Conservation (phyloP, 805 yeast genomes). For the Teunomyces panamensis region DNA sequence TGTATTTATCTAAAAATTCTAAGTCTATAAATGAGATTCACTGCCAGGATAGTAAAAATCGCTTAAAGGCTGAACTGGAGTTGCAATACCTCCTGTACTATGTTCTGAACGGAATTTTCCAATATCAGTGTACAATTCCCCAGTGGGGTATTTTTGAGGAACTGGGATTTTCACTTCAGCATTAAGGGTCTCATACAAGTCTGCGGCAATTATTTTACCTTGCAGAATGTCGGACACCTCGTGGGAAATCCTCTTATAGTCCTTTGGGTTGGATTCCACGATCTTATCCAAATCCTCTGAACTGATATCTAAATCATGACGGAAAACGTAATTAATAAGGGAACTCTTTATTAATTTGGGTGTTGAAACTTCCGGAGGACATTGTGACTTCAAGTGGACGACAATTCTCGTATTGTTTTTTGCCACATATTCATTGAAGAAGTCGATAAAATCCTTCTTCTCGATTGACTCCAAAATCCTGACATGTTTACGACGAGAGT, state of each 20-base stretch:
- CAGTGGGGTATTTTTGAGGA: slow-evolving; percentile 47
- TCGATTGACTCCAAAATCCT: slow-evolving; percentile 50
- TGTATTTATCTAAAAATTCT: neutral
- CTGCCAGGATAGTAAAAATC: slow-evolving; percentile 23
- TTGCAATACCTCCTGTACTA: slow-evolving; percentile 59
- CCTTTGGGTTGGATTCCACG: slow-evolving; percentile 9
- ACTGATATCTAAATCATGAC: slow-evolving; percentile 18
- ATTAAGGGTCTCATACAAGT: slow-evolving; percentile 14
- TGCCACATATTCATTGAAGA: slow-evolving; percentile 46
- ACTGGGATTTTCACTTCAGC: slow-evolving; percentile 21
- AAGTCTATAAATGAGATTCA: slow-evolving; percentile 14
- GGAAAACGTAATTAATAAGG: slow-evolving; percentile 23
- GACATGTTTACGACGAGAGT: slow-evolving; percentile 55
- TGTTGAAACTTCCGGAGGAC: slow-evolving; percentile 15
- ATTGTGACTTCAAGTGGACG: slow-evolving; percentile 54
- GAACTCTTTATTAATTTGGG: slow-evolving; percentile 23
- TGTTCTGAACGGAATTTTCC: slow-evolving; percentile 56
- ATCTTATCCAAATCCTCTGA: slow-evolving; percentile 23
- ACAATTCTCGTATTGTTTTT: slow-evolving; percentile 17
- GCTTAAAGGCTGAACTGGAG: slow-evolving; percentile 38
- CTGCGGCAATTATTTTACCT: slow-evolving; percentile 15
- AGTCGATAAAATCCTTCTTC: slow-evolving; percentile 54
- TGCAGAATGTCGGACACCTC: slow-evolving; percentile 24
- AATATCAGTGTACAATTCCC: slow-evolving; percentile 41
- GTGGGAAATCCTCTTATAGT: slow-evolving; percentile 10